Evolutionary conservation across 2,329 filamentous ascomycete species (phyloP).

Genomic region (Bipolaris sorokiniana): DNA sequence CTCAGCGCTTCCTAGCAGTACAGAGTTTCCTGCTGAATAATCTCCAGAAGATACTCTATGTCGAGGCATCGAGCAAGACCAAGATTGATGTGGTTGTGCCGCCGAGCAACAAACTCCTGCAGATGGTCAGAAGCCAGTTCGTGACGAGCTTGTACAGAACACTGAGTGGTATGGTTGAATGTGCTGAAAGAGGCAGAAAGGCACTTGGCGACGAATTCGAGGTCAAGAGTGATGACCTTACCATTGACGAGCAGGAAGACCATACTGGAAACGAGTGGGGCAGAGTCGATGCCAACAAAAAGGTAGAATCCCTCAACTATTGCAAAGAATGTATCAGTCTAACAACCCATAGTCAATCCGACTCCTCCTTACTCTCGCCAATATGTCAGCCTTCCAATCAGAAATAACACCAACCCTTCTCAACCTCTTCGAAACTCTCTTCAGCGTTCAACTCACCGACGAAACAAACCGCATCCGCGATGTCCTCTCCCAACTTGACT

Average conservation of each 20-base stretch:
- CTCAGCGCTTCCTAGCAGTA: slow-evolving; percentile 81
- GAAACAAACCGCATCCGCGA: slow-evolving; percentile 92
- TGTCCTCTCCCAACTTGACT: slow-evolving; percentile 87
- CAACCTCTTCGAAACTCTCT: slow-evolving; percentile 88
- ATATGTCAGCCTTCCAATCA: slow-evolving; percentile 81
- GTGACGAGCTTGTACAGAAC: slow-evolving; percentile 94
- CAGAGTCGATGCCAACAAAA: slow-evolving; percentile 45
- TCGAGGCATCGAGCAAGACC: slow-evolving; percentile 80
- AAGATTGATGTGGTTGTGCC: slow-evolving; percentile 82
- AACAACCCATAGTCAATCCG: slow-evolving; percentile 72
- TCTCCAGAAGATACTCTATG: slow-evolving; percentile 94
- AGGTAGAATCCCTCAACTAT: slow-evolving; percentile 31
- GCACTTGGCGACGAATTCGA: slow-evolving; percentile 64
- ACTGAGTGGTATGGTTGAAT: slow-evolving; percentile 94
- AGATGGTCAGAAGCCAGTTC: slow-evolving; percentile 90
- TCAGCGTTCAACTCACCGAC: slow-evolving; percentile 91
- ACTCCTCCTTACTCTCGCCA: slow-evolving; percentile 91
- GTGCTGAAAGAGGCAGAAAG: slow-evolving; percentile 77
- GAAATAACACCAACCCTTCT: slow-evolving; percentile 88
- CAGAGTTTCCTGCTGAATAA: slow-evolving; percentile 81
- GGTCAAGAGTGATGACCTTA: slow-evolving; percentile 59
- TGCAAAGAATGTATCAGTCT: background rate
- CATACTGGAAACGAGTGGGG: slow-evolving; percentile 35
- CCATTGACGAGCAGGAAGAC: slow-evolving; percentile 40
- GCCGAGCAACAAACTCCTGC: slow-evolving; percentile 83